Evolutionary conservation across 2,329 filamentous ascomycete genomes (phyloP), one percentile per base, ranked within the genome.

Genomic region (Elsinoe arachidis): DNA sequence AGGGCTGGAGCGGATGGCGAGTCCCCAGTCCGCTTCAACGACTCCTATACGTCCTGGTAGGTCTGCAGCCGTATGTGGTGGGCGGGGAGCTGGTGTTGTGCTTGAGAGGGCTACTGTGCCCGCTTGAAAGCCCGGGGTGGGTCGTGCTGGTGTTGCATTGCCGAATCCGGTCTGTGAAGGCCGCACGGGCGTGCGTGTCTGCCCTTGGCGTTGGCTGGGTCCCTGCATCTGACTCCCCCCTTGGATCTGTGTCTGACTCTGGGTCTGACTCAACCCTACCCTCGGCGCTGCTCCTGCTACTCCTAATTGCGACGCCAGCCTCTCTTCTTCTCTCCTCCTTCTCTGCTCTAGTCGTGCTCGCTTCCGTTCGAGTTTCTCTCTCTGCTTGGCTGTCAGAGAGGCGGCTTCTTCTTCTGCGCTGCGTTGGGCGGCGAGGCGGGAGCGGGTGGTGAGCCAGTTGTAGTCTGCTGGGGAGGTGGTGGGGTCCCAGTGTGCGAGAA

Each of bases 401-500:
- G 70, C 70, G 11, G 73, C 69, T 3, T 66, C 63, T 14, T 69
- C 67, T 26, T 67, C 64, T 19, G 67, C 67, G 54, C 65, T 64
- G 10, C 21, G 63, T 56, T 63, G 58, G 52, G 63, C 61, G 7
- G 64, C 49, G 38, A 67, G 46, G 47, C 58, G 53, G 57, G 63
- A 65, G 23, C 70, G 70, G 2, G 64, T 68, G 1, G 68, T 61
- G 19, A 68, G 63, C 72, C 72, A 77, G 53, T 74, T 68, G 60
- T 77, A 78, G 4, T 59, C 60, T 2, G 54, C 60, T 1, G 72
- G 73, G 53, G 76, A 69, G 3, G 62, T 58, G 21, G 71, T 73
- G 1, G 65, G 38, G 7, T 65, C 60, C 75, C 75, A 78, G 57
- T 77, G 75, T 33, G 67, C 62, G 5, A 77, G 66, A 14, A 76